Conservation (phyloP, 1,284 basidiomycete genomes). For the Pholiota adiposa region DNA sequence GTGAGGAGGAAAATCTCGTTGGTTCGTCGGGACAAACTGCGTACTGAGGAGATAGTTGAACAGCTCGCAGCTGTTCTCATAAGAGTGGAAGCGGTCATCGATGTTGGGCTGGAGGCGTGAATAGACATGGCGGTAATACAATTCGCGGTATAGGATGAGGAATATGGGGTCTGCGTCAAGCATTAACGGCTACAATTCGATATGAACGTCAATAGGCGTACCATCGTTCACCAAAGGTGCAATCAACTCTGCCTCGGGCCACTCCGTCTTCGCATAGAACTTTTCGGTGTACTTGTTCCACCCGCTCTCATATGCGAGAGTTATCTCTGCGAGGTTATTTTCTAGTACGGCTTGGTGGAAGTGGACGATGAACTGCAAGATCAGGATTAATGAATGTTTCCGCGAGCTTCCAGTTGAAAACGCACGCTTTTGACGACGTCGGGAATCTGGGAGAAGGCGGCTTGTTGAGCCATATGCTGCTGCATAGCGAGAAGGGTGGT, state of each 20-base stretch:
- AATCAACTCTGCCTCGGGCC: constrained; percentile 97
- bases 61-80: constrained; percentile 98
- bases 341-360: constrained; percentile 89
- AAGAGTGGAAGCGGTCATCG: constrained; percentile 97
- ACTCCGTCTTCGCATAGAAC: constrained; percentile 92
- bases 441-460: constrained; percentile 77
- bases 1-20: neutral
- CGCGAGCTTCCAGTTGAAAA: constrained; percentile 18
- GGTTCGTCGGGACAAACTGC: constrained; percentile 17
- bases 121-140: constrained; percentile 95
- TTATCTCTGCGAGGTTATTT: constrained; percentile 89
- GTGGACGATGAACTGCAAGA: constrained; percentile 82
- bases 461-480: constrained; percentile 80
- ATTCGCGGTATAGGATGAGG: constrained; percentile 94
- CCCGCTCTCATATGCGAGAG: constrained; percentile 90
- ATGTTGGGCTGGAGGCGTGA: constrained; percentile 94
- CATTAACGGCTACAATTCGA: neutral
- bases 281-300: constrained; percentile 98
- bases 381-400: constrained; percentile 4
- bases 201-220: constrained; percentile 37
- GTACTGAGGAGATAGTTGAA: constrained; percentile 85
- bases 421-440: constrained; percentile 81
- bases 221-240: constrained; percentile 93
- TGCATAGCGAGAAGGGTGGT: constrained; percentile 69
- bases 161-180: constrained; percentile 80